Percentiles rank a stretch among this genome's conserved stretches.
Evolutionary conservation across 2,329 filamentous ascomycete species (phyloP).

Genomic region (Phialophora tarda): DNA sequence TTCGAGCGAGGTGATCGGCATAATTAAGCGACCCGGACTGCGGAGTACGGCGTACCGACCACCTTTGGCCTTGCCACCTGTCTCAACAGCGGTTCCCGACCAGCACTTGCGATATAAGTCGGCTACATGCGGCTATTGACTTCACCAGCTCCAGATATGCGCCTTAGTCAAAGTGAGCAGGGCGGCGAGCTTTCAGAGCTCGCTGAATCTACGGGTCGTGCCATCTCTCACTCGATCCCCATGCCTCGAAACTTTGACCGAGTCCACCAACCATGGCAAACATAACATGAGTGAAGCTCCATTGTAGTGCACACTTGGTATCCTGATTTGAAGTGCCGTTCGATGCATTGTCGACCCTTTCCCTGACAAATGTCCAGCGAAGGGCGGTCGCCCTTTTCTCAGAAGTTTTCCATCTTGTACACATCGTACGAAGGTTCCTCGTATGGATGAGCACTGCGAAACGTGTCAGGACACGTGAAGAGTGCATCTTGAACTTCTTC

Average conservation of each 20-base stretch:
- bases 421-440: slow-evolving; percentile 9
- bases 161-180: not conserved
- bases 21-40: too few species aligned
- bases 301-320: too few species aligned
- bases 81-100: not conserved
- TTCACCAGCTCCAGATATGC: not conserved
- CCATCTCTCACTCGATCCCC: not conserved
- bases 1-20: too few species aligned
- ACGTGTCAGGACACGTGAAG: not conserved
- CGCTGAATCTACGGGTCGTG: not conserved
- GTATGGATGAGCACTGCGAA: slow-evolving; percentile 6
- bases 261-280: too few species aligned
- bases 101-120: not conserved
- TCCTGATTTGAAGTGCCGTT: too few species aligned
- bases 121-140: not conserved
- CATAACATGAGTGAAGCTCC: too few species aligned
- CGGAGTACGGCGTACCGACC: not conserved
- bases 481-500: not conserved
- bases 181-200: not conserved
- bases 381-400: not conserved
- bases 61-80: not conserved
- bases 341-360: not conserved
- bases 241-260: too few species aligned
- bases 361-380: not conserved
- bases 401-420: slow-evolving; percentile 9